Evolutionary conservation across 768 basidiomycete genomes (phyloP).

Genomic region (Russula virescens): DNA sequence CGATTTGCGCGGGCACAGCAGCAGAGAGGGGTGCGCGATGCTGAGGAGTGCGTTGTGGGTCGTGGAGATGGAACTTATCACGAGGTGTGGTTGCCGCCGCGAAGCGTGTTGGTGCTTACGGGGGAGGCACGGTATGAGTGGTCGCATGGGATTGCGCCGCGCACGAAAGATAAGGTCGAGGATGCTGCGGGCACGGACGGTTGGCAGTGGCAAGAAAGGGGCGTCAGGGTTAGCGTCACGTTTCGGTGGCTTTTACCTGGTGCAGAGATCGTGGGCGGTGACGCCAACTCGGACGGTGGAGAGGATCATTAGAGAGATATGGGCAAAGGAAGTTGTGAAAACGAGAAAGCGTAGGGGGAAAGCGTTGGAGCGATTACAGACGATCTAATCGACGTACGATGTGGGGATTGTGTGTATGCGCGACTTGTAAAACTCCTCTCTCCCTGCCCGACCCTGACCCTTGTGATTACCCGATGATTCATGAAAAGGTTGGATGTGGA

Average conservation of each 20-base stretch:
- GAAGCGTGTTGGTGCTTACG: constrained; percentile 72
- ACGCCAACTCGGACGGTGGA: background rate
- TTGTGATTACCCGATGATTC: background rate
- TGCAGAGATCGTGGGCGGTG: constrained; percentile 61
- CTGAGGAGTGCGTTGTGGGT: background rate
- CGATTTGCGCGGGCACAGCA: constrained; percentile 40
- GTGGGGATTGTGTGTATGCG: background rate
- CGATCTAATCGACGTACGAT: constrained; percentile 21
- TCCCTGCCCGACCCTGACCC: constrained; percentile 6
- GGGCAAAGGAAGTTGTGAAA: background rate
- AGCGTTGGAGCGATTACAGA: constrained; percentile 8
- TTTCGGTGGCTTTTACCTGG: constrained; percentile 83
- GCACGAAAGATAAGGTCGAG: constrained; percentile 55
- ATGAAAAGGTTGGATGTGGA: background rate
- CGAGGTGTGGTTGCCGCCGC: constrained; percentile 67
- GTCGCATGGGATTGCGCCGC: constrained; percentile 80
- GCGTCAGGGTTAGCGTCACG: constrained; percentile 70
- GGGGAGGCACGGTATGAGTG: constrained; percentile 80
- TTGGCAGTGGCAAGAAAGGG: constrained; percentile 44
- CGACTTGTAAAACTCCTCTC: background rate
- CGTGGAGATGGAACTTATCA: constrained; percentile 21
- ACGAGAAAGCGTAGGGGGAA: background rate
- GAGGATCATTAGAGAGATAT: background rate
- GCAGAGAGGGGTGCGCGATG: no score
- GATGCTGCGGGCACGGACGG: constrained; percentile 9